Evolutionary conservation across 2,329 filamentous ascomycete species (phyloP), one percentile per base, ranked within the genome.

Genomic region (Paecilomyces fulvus): DNA sequence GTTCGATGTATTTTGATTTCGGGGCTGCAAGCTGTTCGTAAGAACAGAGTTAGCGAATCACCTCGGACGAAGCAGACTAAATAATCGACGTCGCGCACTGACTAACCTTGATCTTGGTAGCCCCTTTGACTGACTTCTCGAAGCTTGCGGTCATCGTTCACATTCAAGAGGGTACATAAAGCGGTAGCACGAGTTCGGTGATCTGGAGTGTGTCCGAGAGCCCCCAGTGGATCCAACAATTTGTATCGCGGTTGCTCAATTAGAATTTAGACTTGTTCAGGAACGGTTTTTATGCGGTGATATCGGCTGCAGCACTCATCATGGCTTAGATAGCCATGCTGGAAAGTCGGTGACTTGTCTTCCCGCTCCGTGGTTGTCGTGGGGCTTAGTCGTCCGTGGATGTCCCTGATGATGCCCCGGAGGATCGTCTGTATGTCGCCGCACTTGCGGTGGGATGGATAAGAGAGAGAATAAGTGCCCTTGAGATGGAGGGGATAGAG

Each of bases 1-100:
- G 91, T 74, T 99, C 94, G 78, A 99, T 95, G 78, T 97, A 99
- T 77, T 99, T 99, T 56, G 92, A 94, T 79, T 99, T 99, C 53
- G 94, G 94, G 60, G 94, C 90, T 64, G 94, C 94, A 75, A 92
- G 88, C 90, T 95, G 68, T 61, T 43, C 28, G 49, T 30, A 53
- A 54, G 30, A 59, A 57, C 52, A 49, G 55, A 58, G 66, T 57
- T 65, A 65, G 52, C 55, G 46, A 61, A 65, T 62, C 64, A 57
- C 49, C 58, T 51, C 43, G 21, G 30, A 33, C 37, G 50, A 51
- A 21, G 23, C 31, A n/a, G 17, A 51, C 20, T 37, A 3, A 46
- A 20, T 17, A 52, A 52, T 30, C 17, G 31, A 21, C 28, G 48
- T 17, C 20, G 9, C 7, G 53, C 49, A 49, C 31, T 64, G 73